Conservation (phyloP, 2,329 filamentous ascomycete genomes). For the Decorospora gaudefroyi region DNA sequence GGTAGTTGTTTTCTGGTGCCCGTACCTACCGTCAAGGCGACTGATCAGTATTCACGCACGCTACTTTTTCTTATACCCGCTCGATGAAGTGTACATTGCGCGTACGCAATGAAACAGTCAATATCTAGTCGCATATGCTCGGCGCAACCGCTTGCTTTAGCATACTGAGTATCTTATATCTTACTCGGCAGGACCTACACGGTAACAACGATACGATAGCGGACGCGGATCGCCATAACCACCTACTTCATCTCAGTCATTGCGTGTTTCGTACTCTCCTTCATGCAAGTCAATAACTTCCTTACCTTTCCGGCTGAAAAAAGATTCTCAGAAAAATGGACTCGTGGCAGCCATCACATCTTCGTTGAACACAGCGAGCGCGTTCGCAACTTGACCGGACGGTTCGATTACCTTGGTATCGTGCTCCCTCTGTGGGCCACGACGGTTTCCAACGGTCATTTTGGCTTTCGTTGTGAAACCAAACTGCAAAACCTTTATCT, state of each 20-base stretch:
- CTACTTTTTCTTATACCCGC: not conserved
- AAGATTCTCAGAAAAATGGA: not conserved
- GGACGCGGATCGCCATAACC: conserved; percentile 6
- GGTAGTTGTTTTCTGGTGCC: not conserved
- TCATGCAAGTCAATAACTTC: conserved; percentile 38
- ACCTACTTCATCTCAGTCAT: conserved; percentile 10
- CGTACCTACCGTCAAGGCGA: not conserved
- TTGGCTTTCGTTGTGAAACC: conserved; percentile 51
- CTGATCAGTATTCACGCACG: conserved; percentile 1
- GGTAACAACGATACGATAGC: not conserved
- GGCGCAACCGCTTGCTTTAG: conserved; percentile 1
- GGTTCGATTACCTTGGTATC: conserved; percentile 89
- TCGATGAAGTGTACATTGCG: conserved; percentile 4
- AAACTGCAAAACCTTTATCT: conserved; percentile 45
- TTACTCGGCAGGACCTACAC: too few relatives aligned
- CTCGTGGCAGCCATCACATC: conserved; percentile 67
- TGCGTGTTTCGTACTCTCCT: conserved; percentile 14
- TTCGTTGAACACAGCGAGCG: conserved; percentile 77
- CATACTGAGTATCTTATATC: not conserved
- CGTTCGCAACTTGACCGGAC: conserved; percentile 80
- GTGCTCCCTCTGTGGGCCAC: conserved; percentile 70
- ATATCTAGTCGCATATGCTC: conserved; percentile 12
- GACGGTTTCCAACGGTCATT: conserved; percentile 75
- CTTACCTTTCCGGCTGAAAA: not conserved
- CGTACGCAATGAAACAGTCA: conserved; percentile 12